Evolutionary conservation across 768 basidiomycete genomes (phyloP), one percentile per base, ranked within the genome.

Genomic region (Hypsizygus marmoreus): DNA sequence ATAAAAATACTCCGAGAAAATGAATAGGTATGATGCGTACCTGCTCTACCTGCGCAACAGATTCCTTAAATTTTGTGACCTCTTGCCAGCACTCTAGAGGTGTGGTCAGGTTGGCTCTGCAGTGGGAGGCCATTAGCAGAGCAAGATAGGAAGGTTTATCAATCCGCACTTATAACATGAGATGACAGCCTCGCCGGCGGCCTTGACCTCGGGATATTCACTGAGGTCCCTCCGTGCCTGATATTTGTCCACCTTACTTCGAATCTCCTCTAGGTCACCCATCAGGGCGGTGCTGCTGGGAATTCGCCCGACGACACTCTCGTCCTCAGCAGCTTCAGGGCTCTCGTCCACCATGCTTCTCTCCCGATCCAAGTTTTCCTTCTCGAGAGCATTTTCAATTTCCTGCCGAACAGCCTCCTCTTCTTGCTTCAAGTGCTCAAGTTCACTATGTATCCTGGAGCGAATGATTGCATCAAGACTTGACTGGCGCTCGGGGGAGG

Each of bases 331-430:
- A n/a, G n/a, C n/a, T 16, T 66, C 71, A 40, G 70, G 65, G 23
- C 61, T 61, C 10, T 67, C 67, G 26, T 75, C 79, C 12, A 74
- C 73, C 72, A 77, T 74, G 20, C 66, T 63, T 54, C 72, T 75
- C 67, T 93, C 91, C 46, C 78, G 76, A 64, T 92, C 88, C 40
- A 94, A 64, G 66, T 94, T 95, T 71, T 94, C 91, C 70, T 84
- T 86, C 72, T 94, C 88, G 37, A 95, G 72, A 1, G 88, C 89
- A 24, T 63, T 70, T 57, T 89, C 86, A 25, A 95, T 91, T 68
- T 91, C 80, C 36, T 73, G 69, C 32, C 77, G 80, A 9, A 95
- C 83, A 26, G 70, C 62, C 48, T 81, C 80, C 63, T 91, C 91
- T 58, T 90, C 82, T 22, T 74, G 69, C 24, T 79, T 82, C 53